phyloP scores from a whole-genome alignment of 202 grass and related monocot genomes.

The Carex arenaria region DNA sequence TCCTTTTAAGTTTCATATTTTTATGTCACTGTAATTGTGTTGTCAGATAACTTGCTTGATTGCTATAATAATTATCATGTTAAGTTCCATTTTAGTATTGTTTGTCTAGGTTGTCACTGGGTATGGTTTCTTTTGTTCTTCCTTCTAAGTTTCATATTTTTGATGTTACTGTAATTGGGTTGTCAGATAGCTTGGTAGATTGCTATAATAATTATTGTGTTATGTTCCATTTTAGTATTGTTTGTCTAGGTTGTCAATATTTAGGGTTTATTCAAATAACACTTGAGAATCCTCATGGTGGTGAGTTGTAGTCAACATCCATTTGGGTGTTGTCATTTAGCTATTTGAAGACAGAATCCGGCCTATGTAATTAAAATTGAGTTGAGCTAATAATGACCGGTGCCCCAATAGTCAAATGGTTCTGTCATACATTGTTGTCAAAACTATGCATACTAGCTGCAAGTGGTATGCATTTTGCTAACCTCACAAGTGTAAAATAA shows the following conservation, averaged over 20 bases:
- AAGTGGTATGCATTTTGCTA: not conserved
- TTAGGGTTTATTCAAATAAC: not conserved
- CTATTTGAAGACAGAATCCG: not conserved
- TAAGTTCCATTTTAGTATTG: not conserved
- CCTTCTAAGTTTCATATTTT: not conserved
- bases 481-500: not conserved
- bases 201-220: not conserved
- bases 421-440: not conserved
- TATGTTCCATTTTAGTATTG: not conserved
- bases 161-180: slow-evolving; percentile 16
- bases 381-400: not conserved
- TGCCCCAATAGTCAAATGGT: not conserved
- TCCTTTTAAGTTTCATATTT: not conserved
- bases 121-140: slow-evolving; percentile 35
- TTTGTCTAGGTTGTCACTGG: slow-evolving; percentile 38
- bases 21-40: slow-evolving; percentile 13
- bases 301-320: not conserved
- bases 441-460: not conserved
- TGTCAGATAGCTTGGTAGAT: not conserved
- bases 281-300: not conserved
- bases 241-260: not conserved
- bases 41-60: not conserved
- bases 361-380: not conserved
- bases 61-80: not conserved
- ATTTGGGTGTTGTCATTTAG: not conserved